Percentiles rank a stretch among this genome's conserved stretches.
phyloP scores from a whole-genome alignment of 208 protist genomes.

The Trypanosoma melophagium region DNA sequence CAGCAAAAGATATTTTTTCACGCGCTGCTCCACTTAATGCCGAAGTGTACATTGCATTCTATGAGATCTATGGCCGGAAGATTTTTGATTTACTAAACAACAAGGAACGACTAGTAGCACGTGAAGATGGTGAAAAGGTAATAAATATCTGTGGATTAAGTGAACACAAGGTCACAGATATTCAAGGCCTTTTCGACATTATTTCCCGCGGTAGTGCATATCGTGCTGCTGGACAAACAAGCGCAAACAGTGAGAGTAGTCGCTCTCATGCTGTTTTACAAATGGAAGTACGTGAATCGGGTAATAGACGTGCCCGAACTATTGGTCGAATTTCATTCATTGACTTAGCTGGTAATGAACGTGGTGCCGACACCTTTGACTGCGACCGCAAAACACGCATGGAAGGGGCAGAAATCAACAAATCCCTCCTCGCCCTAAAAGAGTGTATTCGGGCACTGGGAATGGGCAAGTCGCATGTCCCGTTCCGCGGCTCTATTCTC shows the following conservation, averaged over 20 bases:
- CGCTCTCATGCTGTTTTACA: slow-evolving; percentile 92
- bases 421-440: slow-evolving; percentile 98
- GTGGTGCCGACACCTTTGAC: slow-evolving; percentile 95
- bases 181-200: slow-evolving; percentile 89
- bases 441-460: slow-evolving; percentile 98
- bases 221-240: slow-evolving; percentile 89
- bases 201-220: slow-evolving; percentile 88
- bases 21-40: slow-evolving; percentile 55
- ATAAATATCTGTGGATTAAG: slow-evolving; percentile 95
- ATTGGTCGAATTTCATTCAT: slow-evolving; percentile 98
- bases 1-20: slow-evolving; percentile 93
- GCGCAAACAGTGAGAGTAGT: slow-evolving; percentile 91
- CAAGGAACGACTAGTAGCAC: slow-evolving; percentile 89
- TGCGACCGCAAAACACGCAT: slow-evolving; percentile 95
- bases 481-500: slow-evolving; percentile 97
- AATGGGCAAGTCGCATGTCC: slow-evolving; percentile 94
- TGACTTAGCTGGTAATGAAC: slow-evolving; percentile 98
- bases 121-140: slow-evolving; percentile 93
- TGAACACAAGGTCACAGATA: slow-evolving; percentile 81
- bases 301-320: slow-evolving; percentile 45
- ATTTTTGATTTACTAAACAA: slow-evolving; percentile 97
- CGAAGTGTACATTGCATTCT: slow-evolving; percentile 89
- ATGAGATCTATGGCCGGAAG: slow-evolving; percentile 97
- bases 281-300: slow-evolving; percentile 69
- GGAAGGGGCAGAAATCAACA: slow-evolving; percentile 99